Conservation (phyloP, 768 basidiomycete genomes). For the Leccinellum albellum region DNA sequence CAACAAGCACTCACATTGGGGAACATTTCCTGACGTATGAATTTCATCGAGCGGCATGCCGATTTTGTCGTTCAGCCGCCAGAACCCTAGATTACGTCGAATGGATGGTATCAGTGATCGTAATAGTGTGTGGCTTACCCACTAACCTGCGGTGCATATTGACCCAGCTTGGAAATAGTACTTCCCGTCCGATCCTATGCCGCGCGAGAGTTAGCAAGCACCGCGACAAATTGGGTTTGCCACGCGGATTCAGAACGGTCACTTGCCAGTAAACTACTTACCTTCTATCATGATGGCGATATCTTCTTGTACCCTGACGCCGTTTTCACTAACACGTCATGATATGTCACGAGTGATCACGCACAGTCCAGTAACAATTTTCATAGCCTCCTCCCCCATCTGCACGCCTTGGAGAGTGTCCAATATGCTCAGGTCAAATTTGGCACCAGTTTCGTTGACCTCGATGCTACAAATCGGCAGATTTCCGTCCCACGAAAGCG, state of each 20-base stretch:
- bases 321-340: conserved; percentile 4
- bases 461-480: conserved; percentile 50
- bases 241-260: conserved; percentile 5
- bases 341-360: conserved; percentile 22
- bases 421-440: conserved; percentile 45
- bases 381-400: conserved; percentile 50
- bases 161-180: conserved; percentile 77
- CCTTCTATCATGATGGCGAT: conserved; percentile 61
- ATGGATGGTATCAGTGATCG: neutral
- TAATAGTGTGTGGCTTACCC: neutral
- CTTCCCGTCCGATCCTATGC: conserved; percentile 56
- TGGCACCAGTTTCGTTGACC: conserved; percentile 45
- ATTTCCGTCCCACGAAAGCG: conserved; percentile 39
- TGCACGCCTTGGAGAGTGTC: conserved; percentile 17
- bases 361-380: conserved; percentile 58
- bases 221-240: conserved; percentile 10
- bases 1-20: conserved; percentile 51
- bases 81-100: conserved; percentile 49
- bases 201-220: conserved; percentile 18
- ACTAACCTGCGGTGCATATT: conserved; percentile 58
- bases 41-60: conserved; percentile 71
- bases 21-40: conserved; percentile 66
- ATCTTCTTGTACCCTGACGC: conserved; percentile 51
- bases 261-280: conserved; percentile 22
- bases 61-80: conserved; percentile 75